Conservation (phyloP, 2,329 filamentous ascomycete genomes). For the Ustilaginoidea virens region DNA sequence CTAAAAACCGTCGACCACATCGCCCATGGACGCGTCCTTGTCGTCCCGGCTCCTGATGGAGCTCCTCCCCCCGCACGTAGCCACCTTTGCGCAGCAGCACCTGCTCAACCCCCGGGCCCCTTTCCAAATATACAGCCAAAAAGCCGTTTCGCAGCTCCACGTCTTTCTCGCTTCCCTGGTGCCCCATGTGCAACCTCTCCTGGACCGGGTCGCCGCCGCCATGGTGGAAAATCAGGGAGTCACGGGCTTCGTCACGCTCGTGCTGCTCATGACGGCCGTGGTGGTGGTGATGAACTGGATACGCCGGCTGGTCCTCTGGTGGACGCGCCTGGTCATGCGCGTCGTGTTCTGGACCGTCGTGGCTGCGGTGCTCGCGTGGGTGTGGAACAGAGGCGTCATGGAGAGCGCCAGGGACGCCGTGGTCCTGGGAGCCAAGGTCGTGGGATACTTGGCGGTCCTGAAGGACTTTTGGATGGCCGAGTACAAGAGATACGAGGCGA, state of each 20-base stretch:
- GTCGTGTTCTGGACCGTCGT: conserved; percentile 50
- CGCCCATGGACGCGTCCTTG: conserved; percentile 20
- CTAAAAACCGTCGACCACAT: no score
- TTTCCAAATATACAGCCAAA: conserved; percentile 23
- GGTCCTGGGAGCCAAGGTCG: conserved; percentile 25
- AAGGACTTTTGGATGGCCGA: conserved; percentile 41
- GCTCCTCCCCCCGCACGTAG: conserved; percentile 28
- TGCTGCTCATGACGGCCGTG: conserved; percentile 29
- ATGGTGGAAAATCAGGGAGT: conserved; percentile 20
- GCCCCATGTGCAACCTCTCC: conserved; percentile 26
- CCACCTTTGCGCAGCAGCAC: conserved; percentile 29
- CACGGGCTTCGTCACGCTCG: conserved; percentile 16
- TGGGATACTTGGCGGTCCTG: conserved; percentile 30
- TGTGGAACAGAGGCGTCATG: conserved; percentile 51
- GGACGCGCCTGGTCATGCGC: conserved; percentile 50
- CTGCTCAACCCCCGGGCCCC: conserved; percentile 30
- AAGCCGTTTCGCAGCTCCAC: conserved; percentile 15
- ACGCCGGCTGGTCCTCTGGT: conserved; percentile 59
- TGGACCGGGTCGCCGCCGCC: conserved; percentile 21
- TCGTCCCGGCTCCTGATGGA: conserved; percentile 20
- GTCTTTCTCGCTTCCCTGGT: conserved; percentile 16
- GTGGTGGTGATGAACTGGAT: conserved; percentile 57
- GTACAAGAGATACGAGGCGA: conserved; percentile 38
- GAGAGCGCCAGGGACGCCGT: conserved; percentile 45
- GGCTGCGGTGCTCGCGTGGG: conserved; percentile 33